Base-by-base conservation (phyloP, 768 basidiomycete genomes). In the Lentinula raphanica region DNA sequence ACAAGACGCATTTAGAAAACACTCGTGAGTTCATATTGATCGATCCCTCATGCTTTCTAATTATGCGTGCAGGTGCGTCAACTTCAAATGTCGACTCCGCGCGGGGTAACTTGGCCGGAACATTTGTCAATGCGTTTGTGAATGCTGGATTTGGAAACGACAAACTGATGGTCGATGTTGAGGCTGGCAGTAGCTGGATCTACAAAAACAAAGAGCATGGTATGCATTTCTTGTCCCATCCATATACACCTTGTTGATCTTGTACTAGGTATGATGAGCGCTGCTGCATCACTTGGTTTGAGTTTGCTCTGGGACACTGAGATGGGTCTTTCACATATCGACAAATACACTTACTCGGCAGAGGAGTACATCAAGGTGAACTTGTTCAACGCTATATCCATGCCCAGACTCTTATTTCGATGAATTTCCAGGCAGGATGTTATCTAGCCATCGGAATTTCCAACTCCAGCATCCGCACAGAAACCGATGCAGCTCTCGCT, bases 141-240 rank as follows among this genome's bases (percentile, higher is more conserved):
- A 99, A 99, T 67, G 96, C 94, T 44, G 97, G 96, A 0, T 99
- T 95, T 67, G 94, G 94, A 23, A 99, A 99, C 69, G 97, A 99
- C 71, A 98, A 97, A 70, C 82, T 99, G 55, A 96, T 99, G 92
- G 94, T 95, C 5, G 89, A 88, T 67, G 96, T 94, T 1, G 91
- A 94, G 59, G 95, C 97, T 66, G 96, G 97, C 13, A 92, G 85
- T 71, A 95, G 93, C 65, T 99, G 94, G 94, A 93, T 99, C 58
- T 99, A 98, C 80, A 98, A 98, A 82, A 98, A 98, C 79, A 98
- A 98, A 75, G 96, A 98, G 54, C 93, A 97, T 62, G 97, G 95
- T 87, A 58, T 21, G 79, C 67, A 13, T 25, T 48, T 5, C 0
- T 15, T 28, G 40, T n/a, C 51, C n/a, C n/a, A 38, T 9, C 15